Percentiles rank a stretch among this genome's conserved stretches.
These are phyloP conservation scores for Trichoderma sp. DNA, from an alignment of 2,329 filamentous ascomycete species.

Conservation along the genomic window DNA sequence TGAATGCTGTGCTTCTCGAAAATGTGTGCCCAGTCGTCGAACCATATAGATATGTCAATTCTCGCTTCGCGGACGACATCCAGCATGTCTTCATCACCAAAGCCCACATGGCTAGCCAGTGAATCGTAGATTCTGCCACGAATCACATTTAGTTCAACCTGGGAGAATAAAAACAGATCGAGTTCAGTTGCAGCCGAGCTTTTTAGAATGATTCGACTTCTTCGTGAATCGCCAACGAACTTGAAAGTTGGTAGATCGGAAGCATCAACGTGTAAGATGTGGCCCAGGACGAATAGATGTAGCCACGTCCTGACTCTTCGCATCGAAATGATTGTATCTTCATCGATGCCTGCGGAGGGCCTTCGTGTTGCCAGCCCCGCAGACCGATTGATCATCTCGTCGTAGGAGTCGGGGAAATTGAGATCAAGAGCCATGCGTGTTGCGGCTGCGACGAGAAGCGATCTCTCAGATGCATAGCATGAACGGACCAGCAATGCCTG, in stretches of 20 bases:
- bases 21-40: conserved; percentile 38
- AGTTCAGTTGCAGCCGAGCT: conserved; percentile 44
- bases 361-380: neutral
- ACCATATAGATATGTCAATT: conserved; percentile 50
- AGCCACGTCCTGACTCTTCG: conserved; percentile 50
- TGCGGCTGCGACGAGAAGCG: conserved; percentile 49
- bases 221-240: conserved; percentile 44
- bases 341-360: conserved; percentile 22
- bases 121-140: conserved; percentile 39
- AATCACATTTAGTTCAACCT: conserved; percentile 43
- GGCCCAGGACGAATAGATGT: conserved; percentile 50
- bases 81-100: conserved; percentile 37
- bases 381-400: conserved; percentile 34
- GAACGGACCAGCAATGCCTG: conserved; percentile 52
- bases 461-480: conserved; percentile 52
- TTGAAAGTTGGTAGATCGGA: conserved; percentile 27
- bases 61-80: conserved; percentile 44
- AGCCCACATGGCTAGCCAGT: conserved; percentile 27
- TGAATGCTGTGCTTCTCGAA: conserved; percentile 22
- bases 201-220: conserved; percentile 45
- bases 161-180: conserved; percentile 52
- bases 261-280: conserved; percentile 47
- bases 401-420: conserved; percentile 43
- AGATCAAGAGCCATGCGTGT: conserved; percentile 50
- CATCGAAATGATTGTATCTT: conserved; percentile 34